Evolutionary conservation across 192 early-diverging fungal genomes (phyloP), one percentile per base, ranked within the genome.

Genomic region (Allomyces arbusculus): DNA sequence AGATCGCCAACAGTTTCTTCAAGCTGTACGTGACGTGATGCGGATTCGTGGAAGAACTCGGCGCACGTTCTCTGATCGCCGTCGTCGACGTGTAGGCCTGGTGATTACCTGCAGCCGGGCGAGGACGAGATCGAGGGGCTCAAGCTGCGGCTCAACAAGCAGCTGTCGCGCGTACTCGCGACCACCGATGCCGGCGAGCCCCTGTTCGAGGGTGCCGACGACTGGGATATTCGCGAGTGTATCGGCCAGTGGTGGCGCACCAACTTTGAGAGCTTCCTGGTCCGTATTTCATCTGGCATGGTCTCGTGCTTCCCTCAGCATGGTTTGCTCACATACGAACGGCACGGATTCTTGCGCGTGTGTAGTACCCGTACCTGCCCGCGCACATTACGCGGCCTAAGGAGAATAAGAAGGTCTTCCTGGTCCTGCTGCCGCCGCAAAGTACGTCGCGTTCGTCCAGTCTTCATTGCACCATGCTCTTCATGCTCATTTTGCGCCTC

Each of bases 381-480:
- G 83, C 86, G 19, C 88, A 90, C 66, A 80, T 90, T 33, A 86
- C 85, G 62, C 78, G 80, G 69, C 86, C 88, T 6, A 89, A 89
- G 73, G 88, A 90, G 66, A 78, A 83, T 69, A 85, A 86, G 64
- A 80, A 84, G 68, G 71, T 90, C 20, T 90, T 82, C 70, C 67
- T 89, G 23, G 81, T 90, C 25, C 83, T 88, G 65, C 73, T 90
- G 24, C 87, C 88, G 14, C 82, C 84, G 28, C 69, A 82, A 82
- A 67, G 69, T 70, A 62, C 4, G 43, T 24, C 8, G 25, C 55
- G 10, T 28, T 65, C 9, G 19, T 4, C 44, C 23, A 58, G 16
- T 50, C 7, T 63, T 23, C 63, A 10, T 65, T 9, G 14, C n/a
- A 23, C 19, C 50, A 44, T 63, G 12, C 43, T 61, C 58, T n/a